These are phyloP conservation scores for Hymenoscyphus fructigenus DNA, from an alignment of 2,329 filamentous ascomycete genomes.

Conservation along the genomic window DNA sequence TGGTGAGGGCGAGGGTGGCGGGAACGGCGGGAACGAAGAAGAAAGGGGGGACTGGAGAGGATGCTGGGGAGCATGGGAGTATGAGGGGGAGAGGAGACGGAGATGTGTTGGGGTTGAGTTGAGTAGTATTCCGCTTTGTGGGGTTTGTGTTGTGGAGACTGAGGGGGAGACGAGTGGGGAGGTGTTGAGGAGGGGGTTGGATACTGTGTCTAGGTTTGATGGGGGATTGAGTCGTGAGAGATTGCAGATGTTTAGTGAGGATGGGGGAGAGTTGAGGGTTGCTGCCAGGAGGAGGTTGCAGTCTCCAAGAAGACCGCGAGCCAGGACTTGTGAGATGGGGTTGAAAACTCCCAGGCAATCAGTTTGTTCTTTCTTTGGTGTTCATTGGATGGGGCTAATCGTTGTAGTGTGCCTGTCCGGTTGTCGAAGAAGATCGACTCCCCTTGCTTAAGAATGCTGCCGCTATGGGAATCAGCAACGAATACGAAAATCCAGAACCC, in stretches of 20 bases:
- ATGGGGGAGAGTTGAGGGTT: conserved; percentile 13
- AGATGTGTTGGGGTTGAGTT: conserved; percentile 42
- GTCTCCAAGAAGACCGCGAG: conserved; percentile 11
- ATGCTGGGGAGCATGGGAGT: conserved; percentile 4
- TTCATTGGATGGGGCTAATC: neutral
- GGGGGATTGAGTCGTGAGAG: conserved; percentile 47
- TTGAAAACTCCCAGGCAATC: conserved; percentile 6
- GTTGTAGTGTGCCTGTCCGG: conserved; percentile 8
- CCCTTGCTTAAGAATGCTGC: conserved; percentile 25
- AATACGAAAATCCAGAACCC: conserved; percentile 19
- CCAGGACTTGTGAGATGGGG: conserved; percentile 9
- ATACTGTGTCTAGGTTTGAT: conserved; percentile 45
- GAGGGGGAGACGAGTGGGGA: conserved; percentile 31
- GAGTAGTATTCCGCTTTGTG: conserved; percentile 49
- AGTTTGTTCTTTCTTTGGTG: neutral
- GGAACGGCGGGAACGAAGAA: conserved; percentile 12
- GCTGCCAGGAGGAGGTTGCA: conserved; percentile 12
- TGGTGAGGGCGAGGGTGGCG: neutral
- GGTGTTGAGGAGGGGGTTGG: conserved; percentile 44
- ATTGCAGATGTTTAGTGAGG: conserved; percentile 41
- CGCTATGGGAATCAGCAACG: conserved; percentile 22
- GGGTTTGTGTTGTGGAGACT: conserved; percentile 44
- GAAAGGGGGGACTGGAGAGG: neutral
- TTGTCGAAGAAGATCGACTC: conserved; percentile 11
- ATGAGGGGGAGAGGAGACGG: conserved; percentile 12